phyloP scores from a whole-genome alignment of 257 asterid species.

The Galeopsis tetrahit region DNA sequence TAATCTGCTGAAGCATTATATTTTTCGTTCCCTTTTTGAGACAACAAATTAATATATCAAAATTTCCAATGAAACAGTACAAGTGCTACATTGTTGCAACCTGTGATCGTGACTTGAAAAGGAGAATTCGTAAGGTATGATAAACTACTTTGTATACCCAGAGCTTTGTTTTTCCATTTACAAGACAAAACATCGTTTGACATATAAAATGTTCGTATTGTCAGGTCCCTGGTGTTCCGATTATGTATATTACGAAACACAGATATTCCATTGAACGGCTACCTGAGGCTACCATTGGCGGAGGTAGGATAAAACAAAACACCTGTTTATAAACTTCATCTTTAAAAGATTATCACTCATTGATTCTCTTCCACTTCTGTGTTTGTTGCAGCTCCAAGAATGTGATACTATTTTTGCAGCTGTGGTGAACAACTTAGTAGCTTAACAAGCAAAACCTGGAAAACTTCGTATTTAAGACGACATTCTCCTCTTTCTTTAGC shows the following conservation, averaged over 20 bases:
- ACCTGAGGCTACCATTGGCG: conserved; percentile 96
- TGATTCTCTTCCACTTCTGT: conserved; percentile 6
- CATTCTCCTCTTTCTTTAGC: neutral
- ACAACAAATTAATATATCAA: conserved; percentile 12
- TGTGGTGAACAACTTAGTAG: neutral
- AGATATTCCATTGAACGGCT: conserved; percentile 84
- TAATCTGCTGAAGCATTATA: neutral
- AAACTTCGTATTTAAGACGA: neutral
- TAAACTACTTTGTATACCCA: neutral
- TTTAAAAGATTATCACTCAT: neutral
- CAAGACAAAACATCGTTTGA: no score
- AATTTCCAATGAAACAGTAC: conserved; percentile 58
- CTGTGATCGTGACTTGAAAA: conserved; percentile 94
- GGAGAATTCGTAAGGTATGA: conserved; percentile 90
- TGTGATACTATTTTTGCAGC: conserved; percentile 31
- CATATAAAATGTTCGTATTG: conserved; percentile 23
- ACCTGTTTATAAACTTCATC: neutral
- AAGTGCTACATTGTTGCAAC: conserved; percentile 98
- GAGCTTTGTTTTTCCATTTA: neutral
- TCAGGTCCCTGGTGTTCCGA: conserved; percentile 95
- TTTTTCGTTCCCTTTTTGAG: conserved; percentile 3
- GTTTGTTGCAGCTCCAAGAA: conserved; percentile 76
- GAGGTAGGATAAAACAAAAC: conserved; percentile 63
- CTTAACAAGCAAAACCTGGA: neutral
- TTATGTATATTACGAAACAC: conserved; percentile 87